Evolutionary conservation across 2,329 filamentous ascomycete species (phyloP), one percentile per base, ranked within the genome.

Genomic region (Neospermospora avenae): DNA sequence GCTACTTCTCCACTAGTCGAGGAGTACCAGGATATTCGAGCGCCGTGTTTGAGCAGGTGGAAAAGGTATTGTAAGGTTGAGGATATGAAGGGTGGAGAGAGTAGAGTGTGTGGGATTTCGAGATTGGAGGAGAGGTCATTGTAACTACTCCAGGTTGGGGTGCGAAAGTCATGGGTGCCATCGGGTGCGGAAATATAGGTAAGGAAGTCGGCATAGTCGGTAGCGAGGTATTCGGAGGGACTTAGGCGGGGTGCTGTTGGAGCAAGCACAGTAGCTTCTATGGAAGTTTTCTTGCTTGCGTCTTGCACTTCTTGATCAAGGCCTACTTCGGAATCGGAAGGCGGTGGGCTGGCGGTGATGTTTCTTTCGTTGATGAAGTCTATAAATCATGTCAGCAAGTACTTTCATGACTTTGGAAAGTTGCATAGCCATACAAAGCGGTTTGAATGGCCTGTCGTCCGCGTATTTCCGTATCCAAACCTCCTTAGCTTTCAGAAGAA

Each of bases 1-100:
- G 67, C 70, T 13, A 63, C 70, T 64, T 74, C 72, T 11, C 70
- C 70, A 58, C 58, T 65, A 4, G 66, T 72, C 3, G 69, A 70
- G 3, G 49, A 63, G 7, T 64, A 22, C 63, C 64, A 70, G 37
- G 69, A 62, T 45, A 74, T 63, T 34, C 34, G 41, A 20, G 66
- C 71, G 28, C 70, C 67, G 34, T 64, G 67, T 37, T 65, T 68
- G 11, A 66, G 60, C 10, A 72, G 51, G 67, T 70, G 71, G 55
- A 66, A 74, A 10, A 74, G 62, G 57, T 65, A 58, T 31, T 59
- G 61, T 6, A 69, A 51, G 35, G 62, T 60, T 0, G 66, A 65
- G 28, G 71, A 64, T 14, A 61, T 59, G 71, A 71, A 74, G 10
- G 70, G 70, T 11, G 71, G 69, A 8, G 58, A 54, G 7, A 74